Conservation (phyloP, 331 rosid genomes). For the Acacia pycnantha region DNA sequence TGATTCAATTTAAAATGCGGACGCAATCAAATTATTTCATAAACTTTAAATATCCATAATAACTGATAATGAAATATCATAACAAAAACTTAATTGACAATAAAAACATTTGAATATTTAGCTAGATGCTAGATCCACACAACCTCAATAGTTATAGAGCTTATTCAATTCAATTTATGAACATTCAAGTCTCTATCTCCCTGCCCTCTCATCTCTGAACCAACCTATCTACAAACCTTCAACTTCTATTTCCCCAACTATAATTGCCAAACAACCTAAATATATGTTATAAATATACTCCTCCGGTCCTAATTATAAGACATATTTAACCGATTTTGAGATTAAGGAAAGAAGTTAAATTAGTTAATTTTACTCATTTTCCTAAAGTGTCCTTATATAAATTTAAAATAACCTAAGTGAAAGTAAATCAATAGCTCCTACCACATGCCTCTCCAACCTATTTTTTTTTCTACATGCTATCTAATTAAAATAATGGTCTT, state of each 20-base stretch:
- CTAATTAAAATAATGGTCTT: no score
- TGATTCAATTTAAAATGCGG: not conserved
- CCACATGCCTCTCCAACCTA: no score
- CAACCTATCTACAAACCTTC: not conserved
- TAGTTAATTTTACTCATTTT: no score
- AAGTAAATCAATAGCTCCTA: no score
- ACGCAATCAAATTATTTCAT: not conserved
- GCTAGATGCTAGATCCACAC: not conserved
- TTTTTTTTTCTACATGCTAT: no score
- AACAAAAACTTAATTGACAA: not conserved
- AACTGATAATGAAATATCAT: not conserved
- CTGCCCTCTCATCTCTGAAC: not conserved
- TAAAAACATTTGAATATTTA: not conserved
- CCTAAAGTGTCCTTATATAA: no score
- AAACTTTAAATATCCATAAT: not conserved
- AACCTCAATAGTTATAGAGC: not conserved
- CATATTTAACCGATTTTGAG: no score
- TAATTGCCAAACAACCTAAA: not conserved
- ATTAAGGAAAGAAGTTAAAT: no score
- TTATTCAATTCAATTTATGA: not conserved
- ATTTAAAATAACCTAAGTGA: no score
- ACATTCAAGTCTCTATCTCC: not conserved
- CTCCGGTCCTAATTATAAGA: no score
- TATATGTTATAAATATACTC: no score
- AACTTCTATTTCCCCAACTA: not conserved